Evolutionary conservation across 2,329 filamentous ascomycete species (phyloP).

Genomic region (Colletotrichum melonis): DNA sequence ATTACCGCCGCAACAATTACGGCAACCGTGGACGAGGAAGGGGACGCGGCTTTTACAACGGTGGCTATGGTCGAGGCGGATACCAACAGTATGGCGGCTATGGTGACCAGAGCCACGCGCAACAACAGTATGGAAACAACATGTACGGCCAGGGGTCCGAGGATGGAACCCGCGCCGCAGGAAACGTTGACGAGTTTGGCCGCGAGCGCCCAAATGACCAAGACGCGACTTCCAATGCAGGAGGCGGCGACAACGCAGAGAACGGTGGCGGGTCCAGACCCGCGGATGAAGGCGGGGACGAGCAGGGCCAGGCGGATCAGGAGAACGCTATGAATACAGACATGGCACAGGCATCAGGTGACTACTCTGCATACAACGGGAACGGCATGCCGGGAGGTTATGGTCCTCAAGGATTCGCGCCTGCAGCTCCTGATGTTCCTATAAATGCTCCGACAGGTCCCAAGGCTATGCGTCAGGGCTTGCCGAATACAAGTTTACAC

Average conservation of each 20-base stretch:
- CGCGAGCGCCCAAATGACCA: constrained; percentile 41
- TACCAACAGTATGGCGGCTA: constrained; percentile 57
- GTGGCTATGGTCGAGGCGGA: constrained; percentile 67
- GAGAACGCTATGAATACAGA: constrained; percentile 42
- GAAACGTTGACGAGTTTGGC: constrained; percentile 54
- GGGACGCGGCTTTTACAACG: constrained; percentile 70
- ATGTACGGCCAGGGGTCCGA: constrained; percentile 37
- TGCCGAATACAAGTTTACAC: constrained; percentile 83
- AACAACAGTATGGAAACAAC: constrained; percentile 29
- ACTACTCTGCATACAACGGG: constrained; percentile 42
- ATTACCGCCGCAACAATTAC: constrained; percentile 77
- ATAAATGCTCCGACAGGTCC: constrained; percentile 89
- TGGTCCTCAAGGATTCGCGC: constrained; percentile 41
- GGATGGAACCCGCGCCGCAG: constrained; percentile 37
- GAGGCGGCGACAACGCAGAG: constrained; percentile 18
- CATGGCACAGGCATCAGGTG: constrained; percentile 42
- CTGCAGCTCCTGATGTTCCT: constrained; percentile 56
- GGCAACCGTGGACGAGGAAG: constrained; percentile 74
- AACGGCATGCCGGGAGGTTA: constrained; percentile 41
- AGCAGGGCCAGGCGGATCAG: constrained; percentile 40
- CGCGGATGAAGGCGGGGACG: constrained; percentile 37
- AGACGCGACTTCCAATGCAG: constrained; percentile 19
- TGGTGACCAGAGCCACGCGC: constrained; percentile 47
- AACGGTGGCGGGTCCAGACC: constrained; percentile 23
- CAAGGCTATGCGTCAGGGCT: constrained; percentile 91